Evolutionary conservation across 768 basidiomycete genomes (phyloP), one percentile per base, ranked within the genome.

Genomic region (Boletus patriciae): DNA sequence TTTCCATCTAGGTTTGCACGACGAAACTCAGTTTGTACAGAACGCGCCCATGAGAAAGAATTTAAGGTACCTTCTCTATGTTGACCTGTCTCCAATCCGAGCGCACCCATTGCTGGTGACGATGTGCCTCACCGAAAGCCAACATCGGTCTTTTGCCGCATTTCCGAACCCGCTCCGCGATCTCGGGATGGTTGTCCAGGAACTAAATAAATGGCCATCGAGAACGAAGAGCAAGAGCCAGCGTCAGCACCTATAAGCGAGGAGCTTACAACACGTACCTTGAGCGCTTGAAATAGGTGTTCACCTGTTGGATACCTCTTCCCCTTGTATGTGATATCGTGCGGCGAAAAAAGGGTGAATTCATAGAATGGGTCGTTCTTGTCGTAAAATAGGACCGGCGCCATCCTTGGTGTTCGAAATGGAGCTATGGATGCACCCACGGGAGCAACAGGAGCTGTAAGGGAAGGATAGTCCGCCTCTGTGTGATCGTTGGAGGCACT

Each of bases 271-370:
- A 44, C 11, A 50, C 69, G 12, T 52, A 84, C 86, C 68, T 88
- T 89, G 73, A 88, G 80, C 3, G 88, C 84, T 62, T 90, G 88
- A 64, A 88, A 90, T 12, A 90, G 78, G 69, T 90, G 88, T 66
- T 89, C 88, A 64, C 86, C 85, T 1, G 88, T 90, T 2, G 87
- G 86, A 65, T 89, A 90, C 52, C 72, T 76, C 65, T 83, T 85
- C 40, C 83, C 83, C 33, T 82, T 78, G 66, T 87, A 85, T 11
- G 74, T 62, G 11, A 90, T 81, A 43, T 82, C 76, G 67, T 89
- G 87, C 1, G 82, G 68, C 11, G 88, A 88, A 68, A 88, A 88
- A 67, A 88, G 87, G 41, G 87, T 87, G 64, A 88, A 88, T 8
- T 84, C 86, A 58, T 88, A 87, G 65, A 87, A 77, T 12, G 85